Evolutionary conservation across 305 asterid species (phyloP).

Genomic region (Solanum hybrid): DNA sequence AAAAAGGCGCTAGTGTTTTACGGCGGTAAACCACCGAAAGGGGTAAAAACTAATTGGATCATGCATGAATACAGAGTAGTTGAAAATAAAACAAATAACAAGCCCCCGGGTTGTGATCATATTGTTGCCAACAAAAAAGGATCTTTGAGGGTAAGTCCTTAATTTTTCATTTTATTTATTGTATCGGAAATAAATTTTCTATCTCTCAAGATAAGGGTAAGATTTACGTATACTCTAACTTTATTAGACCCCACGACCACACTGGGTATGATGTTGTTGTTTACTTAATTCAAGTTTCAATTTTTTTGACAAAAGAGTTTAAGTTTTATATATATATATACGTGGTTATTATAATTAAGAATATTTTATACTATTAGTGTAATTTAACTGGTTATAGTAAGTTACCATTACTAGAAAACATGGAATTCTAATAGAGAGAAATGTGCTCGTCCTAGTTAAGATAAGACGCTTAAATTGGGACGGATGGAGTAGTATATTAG

Average conservation of each 20-base stretch:
- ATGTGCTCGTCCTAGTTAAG: not conserved
- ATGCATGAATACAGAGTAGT: slow-evolving; percentile 80
- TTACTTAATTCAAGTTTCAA: not conserved
- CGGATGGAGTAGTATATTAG: not conserved
- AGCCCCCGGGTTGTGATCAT: slow-evolving; percentile 52
- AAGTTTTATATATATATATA: not conserved
- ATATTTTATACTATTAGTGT: not conserved
- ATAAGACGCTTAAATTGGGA: not conserved
- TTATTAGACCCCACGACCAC: not conserved
- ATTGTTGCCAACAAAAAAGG: slow-evolving; percentile 32
- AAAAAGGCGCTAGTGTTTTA: slow-evolving; percentile 81
- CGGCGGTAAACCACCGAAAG: slow-evolving; percentile 86
- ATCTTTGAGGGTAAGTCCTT: slow-evolving; percentile 49
- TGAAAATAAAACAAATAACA: slow-evolving; percentile 43
- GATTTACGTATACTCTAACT: no score
- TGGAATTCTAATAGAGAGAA: not conserved
- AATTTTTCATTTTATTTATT: no score
- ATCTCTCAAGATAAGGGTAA: not conserved
- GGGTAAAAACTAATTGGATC: slow-evolving; percentile 82
- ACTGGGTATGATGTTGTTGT: not conserved
- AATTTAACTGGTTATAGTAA: not conserved
- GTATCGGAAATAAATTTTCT: no score
- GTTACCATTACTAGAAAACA: not conserved
- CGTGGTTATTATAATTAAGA: not conserved
- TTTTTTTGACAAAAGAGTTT: not conserved